These are phyloP conservation scores for Chloranthus sessilifolius DNA, from an alignment of 164 flowering plant genomes.

Conservation along the genomic window DNA sequence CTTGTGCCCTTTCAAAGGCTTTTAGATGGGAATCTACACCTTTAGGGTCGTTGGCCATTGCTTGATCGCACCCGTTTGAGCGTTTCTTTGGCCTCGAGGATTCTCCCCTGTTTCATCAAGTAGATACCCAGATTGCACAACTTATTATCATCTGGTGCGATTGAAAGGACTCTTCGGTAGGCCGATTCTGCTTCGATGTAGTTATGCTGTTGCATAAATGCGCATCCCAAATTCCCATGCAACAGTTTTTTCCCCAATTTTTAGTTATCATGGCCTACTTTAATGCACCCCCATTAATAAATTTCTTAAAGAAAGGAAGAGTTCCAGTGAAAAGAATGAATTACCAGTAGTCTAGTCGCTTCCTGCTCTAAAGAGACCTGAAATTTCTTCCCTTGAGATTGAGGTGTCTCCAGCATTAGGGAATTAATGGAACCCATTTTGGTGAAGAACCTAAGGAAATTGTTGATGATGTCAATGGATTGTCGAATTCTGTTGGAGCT, in stretches of 20 bases:
- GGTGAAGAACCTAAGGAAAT: too few species aligned
- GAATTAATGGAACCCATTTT: too few species aligned
- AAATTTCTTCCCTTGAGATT: constrained; percentile 98
- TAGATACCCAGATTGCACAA: constrained; percentile 99
- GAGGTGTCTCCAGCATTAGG: constrained; percentile 85
- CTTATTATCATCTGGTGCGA: constrained; percentile 89
- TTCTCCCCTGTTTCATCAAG: constrained; percentile 94
- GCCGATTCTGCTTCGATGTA: constrained; percentile 89
- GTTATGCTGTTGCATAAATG: constrained; percentile 90
- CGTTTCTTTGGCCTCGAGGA: constrained; percentile 74
- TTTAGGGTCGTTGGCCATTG: constrained; percentile 71
- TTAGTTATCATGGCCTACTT: too few species aligned
- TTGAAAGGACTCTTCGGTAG: constrained; percentile 68
- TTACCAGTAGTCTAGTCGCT: constrained; percentile 90
- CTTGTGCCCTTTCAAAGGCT: constrained; percentile 97
- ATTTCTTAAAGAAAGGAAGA: neutral
- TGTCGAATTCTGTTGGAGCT: too few species aligned
- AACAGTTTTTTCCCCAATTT: too few species aligned
- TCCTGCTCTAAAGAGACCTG: constrained; percentile 97
- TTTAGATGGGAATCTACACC: constrained; percentile 96
- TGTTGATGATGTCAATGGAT: too few species aligned
- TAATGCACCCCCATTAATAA: too few species aligned
- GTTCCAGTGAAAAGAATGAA: neutral
- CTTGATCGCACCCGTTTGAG: constrained; percentile 77
- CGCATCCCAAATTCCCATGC: constrained; percentile 99